phyloP scores from a whole-genome alignment of 164 flowering plant genomes.

The Vitis cinerea region DNA sequence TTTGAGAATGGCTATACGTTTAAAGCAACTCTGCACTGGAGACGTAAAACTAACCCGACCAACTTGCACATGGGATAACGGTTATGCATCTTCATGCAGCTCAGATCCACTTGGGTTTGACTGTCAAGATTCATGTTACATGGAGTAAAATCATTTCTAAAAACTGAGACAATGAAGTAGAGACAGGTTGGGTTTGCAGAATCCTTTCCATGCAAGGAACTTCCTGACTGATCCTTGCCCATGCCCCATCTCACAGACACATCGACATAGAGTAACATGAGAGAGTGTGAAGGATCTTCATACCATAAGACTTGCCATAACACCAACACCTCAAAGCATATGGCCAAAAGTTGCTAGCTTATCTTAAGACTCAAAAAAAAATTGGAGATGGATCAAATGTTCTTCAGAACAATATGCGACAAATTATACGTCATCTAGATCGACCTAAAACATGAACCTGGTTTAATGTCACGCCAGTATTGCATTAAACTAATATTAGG shows the following conservation, averaged over 20 bases:
- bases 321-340: neutral
- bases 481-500: conserved; percentile 16
- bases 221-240: conserved; percentile 2
- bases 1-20: too few species aligned
- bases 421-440: neutral
- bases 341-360: neutral
- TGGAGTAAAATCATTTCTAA: too few species aligned
- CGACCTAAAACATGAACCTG: neutral
- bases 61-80: too few species aligned
- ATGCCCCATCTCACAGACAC: conserved; percentile 8
- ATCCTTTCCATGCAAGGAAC: conserved; percentile 1
- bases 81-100: too few species aligned
- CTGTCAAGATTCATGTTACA: too few species aligned
- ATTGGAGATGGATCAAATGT: neutral
- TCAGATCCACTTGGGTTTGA: too few species aligned
- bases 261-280: neutral
- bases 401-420: neutral
- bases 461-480: neutral
- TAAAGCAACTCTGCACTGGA: too few species aligned
- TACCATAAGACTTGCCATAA: neutral
- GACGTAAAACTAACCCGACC: too few species aligned
- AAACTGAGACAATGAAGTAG: too few species aligned
- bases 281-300: neutral
- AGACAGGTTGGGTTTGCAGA: too few species aligned
- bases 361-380: too few species aligned